Conservation (phyloP, 768 basidiomycete genomes). For the Boletellus ananiceps region DNA sequence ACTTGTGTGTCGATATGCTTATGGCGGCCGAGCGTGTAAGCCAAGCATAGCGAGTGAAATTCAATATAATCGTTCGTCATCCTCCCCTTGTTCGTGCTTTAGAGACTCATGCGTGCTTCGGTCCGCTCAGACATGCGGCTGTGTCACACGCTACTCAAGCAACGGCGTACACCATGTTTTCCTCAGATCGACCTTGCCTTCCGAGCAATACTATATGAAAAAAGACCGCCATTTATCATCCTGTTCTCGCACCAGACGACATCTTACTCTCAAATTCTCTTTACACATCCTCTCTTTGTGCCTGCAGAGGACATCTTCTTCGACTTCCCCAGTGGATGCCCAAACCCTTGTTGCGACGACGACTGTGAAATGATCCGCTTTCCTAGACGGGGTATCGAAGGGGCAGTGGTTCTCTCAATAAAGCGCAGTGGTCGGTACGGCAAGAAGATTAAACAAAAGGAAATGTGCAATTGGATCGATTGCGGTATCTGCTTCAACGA, state of each 20-base stretch:
- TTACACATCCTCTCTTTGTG: slow-evolving; percentile 66
- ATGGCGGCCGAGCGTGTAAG: slow-evolving; percentile 56
- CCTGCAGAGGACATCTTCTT: slow-evolving; percentile 69
- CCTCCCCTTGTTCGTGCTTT: slow-evolving; percentile 1
- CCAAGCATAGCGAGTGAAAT: slow-evolving; percentile 64
- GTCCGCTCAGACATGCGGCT: slow-evolving; percentile 54
- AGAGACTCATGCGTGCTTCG: slow-evolving; percentile 4
- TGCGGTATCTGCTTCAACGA: slow-evolving; percentile 60
- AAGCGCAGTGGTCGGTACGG: slow-evolving; percentile 50
- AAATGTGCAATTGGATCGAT: slow-evolving; percentile 85
- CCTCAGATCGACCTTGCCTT: slow-evolving; percentile 77
- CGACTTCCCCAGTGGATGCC: slow-evolving; percentile 76
- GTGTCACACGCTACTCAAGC: slow-evolving; percentile 59
- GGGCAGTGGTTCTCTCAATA: slow-evolving; percentile 58
- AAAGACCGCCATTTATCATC: slow-evolving; percentile 69
- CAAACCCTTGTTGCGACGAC: slow-evolving; percentile 73
- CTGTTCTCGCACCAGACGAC: slow-evolving; percentile 78
- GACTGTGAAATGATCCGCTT: slow-evolving; percentile 83
- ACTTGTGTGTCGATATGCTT: slow-evolving; percentile 61
- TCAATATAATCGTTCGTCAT: slow-evolving; percentile 61
- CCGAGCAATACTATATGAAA: slow-evolving; percentile 72
- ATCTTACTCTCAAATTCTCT: slow-evolving; percentile 78
- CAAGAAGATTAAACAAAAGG: slow-evolving; percentile 46
- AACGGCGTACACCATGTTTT: slow-evolving; percentile 73
- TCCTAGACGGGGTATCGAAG: slow-evolving; percentile 58